phyloP scores from a whole-genome alignment of 768 basidiomycete species.

The Hygrophorus pudorinus region DNA sequence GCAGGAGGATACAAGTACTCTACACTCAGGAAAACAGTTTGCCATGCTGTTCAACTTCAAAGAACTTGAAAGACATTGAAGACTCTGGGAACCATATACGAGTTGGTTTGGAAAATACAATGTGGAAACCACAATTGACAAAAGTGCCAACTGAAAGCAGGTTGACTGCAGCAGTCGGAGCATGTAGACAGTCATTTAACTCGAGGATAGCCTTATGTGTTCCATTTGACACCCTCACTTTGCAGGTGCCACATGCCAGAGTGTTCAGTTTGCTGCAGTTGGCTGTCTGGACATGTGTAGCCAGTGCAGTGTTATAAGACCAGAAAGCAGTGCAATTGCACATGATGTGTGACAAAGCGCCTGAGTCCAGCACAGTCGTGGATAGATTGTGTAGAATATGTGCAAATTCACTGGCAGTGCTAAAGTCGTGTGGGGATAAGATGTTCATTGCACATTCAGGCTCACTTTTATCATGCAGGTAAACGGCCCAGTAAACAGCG shows the following conservation, averaged over 20 bases:
- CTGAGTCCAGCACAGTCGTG: conserved; percentile 12
- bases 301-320: conserved; percentile 4
- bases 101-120: conserved; percentile 5
- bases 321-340: conserved; percentile 9
- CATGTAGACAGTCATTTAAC: conserved; percentile 16
- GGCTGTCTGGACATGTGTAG: conserved; percentile 10
- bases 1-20: neutral
- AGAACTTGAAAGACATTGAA: neutral
- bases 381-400: neutral
- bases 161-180: conserved; percentile 15
- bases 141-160: conserved; percentile 15
- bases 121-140: conserved; percentile 4
- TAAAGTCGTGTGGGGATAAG: neutral
- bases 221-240: neutral
- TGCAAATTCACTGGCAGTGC: neutral
- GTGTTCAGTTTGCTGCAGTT: conserved; percentile 11
- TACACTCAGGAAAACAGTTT: neutral
- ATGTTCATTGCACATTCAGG: too few relatives aligned
- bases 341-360: conserved; percentile 15
- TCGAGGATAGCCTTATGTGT: conserved; percentile 2
- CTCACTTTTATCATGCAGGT: too few relatives aligned
- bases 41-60: neutral
- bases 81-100: conserved; percentile 4
- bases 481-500: too few relatives aligned
- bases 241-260: conserved; percentile 10